Evolutionary conservation across 169 alveolate genomes (phyloP).

Genomic region (Eimeria mitis): DNA sequence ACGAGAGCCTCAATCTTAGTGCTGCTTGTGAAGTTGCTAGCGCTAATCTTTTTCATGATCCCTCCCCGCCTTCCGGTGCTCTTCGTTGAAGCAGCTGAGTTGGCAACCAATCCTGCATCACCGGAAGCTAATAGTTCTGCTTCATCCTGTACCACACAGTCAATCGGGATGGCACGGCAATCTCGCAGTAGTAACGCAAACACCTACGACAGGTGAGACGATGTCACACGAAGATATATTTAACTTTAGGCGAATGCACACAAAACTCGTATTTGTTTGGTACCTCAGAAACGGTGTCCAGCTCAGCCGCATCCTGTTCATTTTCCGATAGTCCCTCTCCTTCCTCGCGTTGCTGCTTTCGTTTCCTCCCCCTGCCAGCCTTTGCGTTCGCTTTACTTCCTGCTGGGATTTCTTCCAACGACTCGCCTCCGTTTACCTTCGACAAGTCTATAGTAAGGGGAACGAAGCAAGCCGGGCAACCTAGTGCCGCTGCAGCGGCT

Average conservation of each 20-base stretch:
- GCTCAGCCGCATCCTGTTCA: slow-evolving; percentile 55
- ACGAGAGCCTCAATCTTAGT: slow-evolving; percentile 87
- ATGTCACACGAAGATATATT: background rate
- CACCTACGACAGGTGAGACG: background rate
- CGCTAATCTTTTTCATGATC: slow-evolving; percentile 76
- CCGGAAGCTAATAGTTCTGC: background rate
- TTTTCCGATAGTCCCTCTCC: slow-evolving; percentile 37
- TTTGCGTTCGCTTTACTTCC: slow-evolving; percentile 49
- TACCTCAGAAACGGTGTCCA: slow-evolving; percentile 21
- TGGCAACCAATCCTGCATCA: background rate
- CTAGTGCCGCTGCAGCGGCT: slow-evolving; percentile 65
- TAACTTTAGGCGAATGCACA: background rate
- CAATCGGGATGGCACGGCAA: background rate
- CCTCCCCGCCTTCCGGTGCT: slow-evolving; percentile 29
- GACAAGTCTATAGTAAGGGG: slow-evolving; percentile 86
- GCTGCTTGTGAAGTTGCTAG: slow-evolving; percentile 84
- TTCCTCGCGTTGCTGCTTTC: background rate
- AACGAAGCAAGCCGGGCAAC: slow-evolving; percentile 88
- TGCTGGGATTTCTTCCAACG: slow-evolving; percentile 37
- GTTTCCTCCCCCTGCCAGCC: slow-evolving; percentile 37
- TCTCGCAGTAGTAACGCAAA: background rate
- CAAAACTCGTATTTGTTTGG: background rate
- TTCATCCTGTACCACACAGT: slow-evolving; percentile 5
- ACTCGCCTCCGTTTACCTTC: slow-evolving; percentile 17
- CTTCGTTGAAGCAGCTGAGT: background rate